phyloP scores from a whole-genome alignment of 1,284 basidiomycete genomes.

The Hemileia vastatrix region DNA sequence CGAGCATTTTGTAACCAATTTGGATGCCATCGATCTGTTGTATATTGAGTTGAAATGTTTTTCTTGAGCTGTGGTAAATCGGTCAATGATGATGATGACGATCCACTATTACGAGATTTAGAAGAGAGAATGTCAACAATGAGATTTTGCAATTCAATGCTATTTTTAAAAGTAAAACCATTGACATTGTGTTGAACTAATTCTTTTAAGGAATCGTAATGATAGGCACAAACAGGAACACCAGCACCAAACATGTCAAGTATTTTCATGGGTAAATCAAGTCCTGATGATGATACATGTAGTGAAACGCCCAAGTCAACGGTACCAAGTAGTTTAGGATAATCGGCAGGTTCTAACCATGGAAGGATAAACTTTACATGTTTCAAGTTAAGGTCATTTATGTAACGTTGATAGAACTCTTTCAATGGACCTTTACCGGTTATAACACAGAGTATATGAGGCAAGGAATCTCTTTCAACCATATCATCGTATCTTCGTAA shows the following conservation, averaged over 20 bases:
- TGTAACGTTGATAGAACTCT: conserved; percentile 60
- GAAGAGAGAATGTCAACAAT: too few species aligned
- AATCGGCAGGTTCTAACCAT: conserved; percentile 66
- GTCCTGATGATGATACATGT: conserved; percentile 76
- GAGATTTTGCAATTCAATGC: too few species aligned
- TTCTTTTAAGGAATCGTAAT: too few species aligned
- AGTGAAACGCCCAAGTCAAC: conserved; percentile 89
- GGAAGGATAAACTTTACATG: too few species aligned
- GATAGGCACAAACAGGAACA: conserved; percentile 87
- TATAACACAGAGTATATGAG: conserved; percentile 57
- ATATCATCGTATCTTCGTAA: conserved; percentile 60
- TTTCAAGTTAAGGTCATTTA: conserved; percentile 55
- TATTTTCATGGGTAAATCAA: conserved; percentile 98
- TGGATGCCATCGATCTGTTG: too few species aligned
- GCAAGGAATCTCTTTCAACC: conserved; percentile 28
- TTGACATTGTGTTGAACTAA: too few species aligned
- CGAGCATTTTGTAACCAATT: too few species aligned
- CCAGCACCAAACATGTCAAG: conserved; percentile 99
- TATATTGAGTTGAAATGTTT: too few species aligned
- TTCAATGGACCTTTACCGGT: conserved; percentile 85
- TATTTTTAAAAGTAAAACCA: too few species aligned
- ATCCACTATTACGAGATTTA: too few species aligned
- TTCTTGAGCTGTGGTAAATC: too few species aligned
- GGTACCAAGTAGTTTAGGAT: conserved; percentile 53
- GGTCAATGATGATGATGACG: too few species aligned